phyloP scores from a whole-genome alignment of 768 basidiomycete genomes.

The Strobilomyces echinocephalus region DNA sequence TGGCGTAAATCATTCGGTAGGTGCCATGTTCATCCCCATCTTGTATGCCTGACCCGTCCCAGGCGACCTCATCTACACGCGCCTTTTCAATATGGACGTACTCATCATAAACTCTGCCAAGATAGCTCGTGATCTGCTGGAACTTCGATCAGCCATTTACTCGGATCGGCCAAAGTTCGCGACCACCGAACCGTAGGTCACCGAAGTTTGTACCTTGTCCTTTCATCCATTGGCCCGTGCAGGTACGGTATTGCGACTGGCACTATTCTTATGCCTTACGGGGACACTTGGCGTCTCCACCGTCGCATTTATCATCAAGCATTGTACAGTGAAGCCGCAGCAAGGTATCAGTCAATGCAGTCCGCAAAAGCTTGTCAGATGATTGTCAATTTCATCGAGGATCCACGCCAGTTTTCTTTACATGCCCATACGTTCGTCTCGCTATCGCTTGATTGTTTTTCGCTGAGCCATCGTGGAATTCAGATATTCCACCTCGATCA shows the following conservation, averaged over 20 bases:
- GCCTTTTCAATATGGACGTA: constrained; percentile 20
- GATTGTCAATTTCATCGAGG: constrained; percentile 29
- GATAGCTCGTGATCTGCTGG: constrained; percentile 26
- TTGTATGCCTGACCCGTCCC: neutral
- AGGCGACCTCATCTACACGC: constrained; percentile 24
- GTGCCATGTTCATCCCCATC: neutral
- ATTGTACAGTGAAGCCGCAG: constrained; percentile 26
- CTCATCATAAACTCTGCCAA: constrained; percentile 28
- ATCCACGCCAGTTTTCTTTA: constrained; percentile 21
- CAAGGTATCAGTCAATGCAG: constrained; percentile 32
- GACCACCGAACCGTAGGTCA: constrained; percentile 19
- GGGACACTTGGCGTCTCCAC: constrained; percentile 36
- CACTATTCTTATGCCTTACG: constrained; percentile 34
- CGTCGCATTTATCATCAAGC: constrained; percentile 33
- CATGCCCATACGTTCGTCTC: constrained; percentile 26
- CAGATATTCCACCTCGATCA: constrained; percentile 26
- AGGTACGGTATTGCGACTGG: constrained; percentile 35
- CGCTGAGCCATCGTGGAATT: neutral
- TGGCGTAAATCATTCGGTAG: constrained; percentile 28
- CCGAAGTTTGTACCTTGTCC: neutral
- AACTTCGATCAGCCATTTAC: constrained; percentile 28
- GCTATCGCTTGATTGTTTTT: neutral
- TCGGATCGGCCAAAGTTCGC: constrained; percentile 31
- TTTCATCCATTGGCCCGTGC: neutral
- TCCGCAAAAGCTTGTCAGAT: constrained; percentile 28